Evolutionary conservation across 345 rosid species (phyloP), one percentile per base, ranked within the genome.

Genomic region (Boechera retrofracta): DNA sequence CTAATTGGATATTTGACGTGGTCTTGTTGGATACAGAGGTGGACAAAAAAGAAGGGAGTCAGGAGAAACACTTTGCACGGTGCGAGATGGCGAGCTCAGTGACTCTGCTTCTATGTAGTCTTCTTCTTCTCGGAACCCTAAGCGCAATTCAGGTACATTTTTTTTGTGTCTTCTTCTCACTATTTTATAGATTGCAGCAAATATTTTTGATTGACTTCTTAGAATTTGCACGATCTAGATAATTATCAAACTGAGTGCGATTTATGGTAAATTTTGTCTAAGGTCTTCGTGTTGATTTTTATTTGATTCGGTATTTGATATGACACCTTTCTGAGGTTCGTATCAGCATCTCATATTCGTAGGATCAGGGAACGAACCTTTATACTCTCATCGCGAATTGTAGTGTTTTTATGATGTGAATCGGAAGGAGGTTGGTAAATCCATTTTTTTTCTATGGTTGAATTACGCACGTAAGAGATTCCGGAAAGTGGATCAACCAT

Each of bases 21-120:
- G 52, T 24, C 2, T 42, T 38, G 62, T 48, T 26, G 49, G 49
- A 41, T 5, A 49, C 5, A 47, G 32, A 21, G 57, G 10, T 24
- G 2, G 2, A 45, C 12, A 28, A 11, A 5, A 15, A 4, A n/a
- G 3, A 21, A 32, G 10, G 2, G 10, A 8, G 4, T 38, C n/a
- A 7, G 26, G 64, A 58, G n/a, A 15, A 57, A 53, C 24, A 36
- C 24, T 26, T 24, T 26, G 29, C 47, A 72, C 54, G 52, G 65
- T 61, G 65, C 63, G 65, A 78, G 49, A 90, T 87, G 97, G 87
- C 85, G 77, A 85, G 82, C 74, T 82, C 84, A 75, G 74, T 82
- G 45, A 73, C 78, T 55, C 53, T 79, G 12, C 72, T 87, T 74
- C 75, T 89, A 10, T 86, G 87, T 79, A 65, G 84, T 71, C 66